phyloP scores from a whole-genome alignment of 2,329 filamentous ascomycete genomes.

The Penicillium sp. region DNA sequence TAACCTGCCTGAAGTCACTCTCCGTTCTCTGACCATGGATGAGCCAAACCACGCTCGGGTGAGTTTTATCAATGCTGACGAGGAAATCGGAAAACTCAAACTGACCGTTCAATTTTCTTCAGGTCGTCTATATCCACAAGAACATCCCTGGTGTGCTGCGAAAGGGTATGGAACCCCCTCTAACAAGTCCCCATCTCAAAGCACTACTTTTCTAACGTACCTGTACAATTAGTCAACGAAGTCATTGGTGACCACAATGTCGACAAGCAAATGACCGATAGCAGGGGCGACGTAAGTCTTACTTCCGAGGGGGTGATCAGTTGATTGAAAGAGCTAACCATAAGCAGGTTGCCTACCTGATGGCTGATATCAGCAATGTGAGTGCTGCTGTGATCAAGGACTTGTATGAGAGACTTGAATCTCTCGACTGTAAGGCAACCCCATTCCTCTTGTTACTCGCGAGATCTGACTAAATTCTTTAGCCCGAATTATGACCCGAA shows the following conservation, averaged over 20 bases:
- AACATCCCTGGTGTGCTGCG: constrained; percentile 94
- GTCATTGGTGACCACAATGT: constrained; percentile 95
- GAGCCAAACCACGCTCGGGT: constrained; percentile 85
- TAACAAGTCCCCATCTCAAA: background rate
- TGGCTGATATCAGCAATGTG: constrained; percentile 95
- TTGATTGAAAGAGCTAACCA: constrained; percentile 11
- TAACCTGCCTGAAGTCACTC: constrained; percentile 91
- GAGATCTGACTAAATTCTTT: constrained; percentile 7
- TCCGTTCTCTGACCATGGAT: constrained; percentile 86
- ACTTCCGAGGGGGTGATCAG: background rate
- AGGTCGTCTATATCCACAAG: constrained; percentile 92
- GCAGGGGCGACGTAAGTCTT: constrained; percentile 73
- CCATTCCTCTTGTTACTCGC: background rate
- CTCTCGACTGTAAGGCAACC: constrained; percentile 67
- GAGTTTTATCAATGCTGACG: constrained; percentile 26
- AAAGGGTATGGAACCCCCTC: constrained; percentile 55
- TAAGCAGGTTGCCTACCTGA: constrained; percentile 77
- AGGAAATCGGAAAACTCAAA: background rate
- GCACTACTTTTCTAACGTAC: background rate
- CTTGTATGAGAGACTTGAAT: constrained; percentile 79
- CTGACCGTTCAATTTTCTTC: background rate
- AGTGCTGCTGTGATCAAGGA: constrained; percentile 78
- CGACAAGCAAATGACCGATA: constrained; percentile 98
- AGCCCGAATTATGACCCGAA: constrained; percentile 49
- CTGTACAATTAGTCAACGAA: constrained; percentile 69